Evolutionary conservation across 2,329 filamentous ascomycete species (phyloP), one percentile per base, ranked within the genome.

Genomic region (Ceratocystis albifundus): DNA sequence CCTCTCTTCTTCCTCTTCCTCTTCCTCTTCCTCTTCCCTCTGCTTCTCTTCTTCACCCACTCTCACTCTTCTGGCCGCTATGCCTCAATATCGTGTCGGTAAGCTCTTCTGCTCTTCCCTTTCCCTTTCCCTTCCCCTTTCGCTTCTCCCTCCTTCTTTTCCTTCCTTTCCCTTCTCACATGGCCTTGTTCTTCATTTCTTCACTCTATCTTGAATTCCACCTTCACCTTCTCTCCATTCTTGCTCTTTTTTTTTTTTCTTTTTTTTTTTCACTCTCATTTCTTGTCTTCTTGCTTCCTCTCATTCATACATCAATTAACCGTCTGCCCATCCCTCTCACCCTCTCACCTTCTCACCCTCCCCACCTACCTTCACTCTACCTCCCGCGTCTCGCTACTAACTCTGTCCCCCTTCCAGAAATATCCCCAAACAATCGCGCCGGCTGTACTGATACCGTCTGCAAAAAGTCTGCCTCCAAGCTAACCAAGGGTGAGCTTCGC

Each of bases 401-500:
- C 4, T 36, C 17, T 1, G 2, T 57, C 6, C 12, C 36, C 1
- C 36, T 50, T 57, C 41, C 25, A 95, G 91, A 96, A 75, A 71
- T 87, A 41, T 83, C 88, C n/a, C 76, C 80, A 59, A 88, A 82
- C 73, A 83, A 81, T 71, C 88, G 91, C 67, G 89, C 92, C 65
- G 83, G 78, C 63, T 97, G 92, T 78, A 81, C 86, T 69, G 86
- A 86, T 73, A 80, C 78, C 4, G 80, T 85, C 69, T 96, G 93
- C 80, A 91, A 91, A 75, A 80, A 88, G 1, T 77, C 76, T 1
- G 78, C 73, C 1, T 73, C 81, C 72, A 96, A 96, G 77, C 90
- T 96, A 72, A 70, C 72, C 30, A 96, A 96, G 77, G 90, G 87
- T 66, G 84, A 90, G 70, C 77, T 96, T 2, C 88, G 93, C 66